These are phyloP conservation scores for maize (Zea mays) DNA, from an alignment of 176 grass and related monocot species.

Conservation along the genomic window DNA sequence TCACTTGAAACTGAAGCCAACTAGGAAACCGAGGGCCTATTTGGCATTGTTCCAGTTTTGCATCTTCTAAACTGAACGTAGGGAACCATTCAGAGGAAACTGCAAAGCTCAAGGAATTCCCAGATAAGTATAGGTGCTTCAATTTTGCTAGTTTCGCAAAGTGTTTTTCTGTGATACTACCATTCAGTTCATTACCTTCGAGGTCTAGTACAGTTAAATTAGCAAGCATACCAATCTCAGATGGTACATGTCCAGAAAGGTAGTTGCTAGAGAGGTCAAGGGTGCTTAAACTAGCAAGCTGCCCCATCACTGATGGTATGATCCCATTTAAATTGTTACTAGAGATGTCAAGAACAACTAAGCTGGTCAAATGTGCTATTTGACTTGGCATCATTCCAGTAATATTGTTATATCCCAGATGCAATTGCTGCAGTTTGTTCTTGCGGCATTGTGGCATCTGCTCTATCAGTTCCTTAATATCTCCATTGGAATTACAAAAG, in stretches of 20 bases:
- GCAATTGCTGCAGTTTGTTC: conserved; percentile 3
- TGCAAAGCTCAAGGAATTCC: not conserved
- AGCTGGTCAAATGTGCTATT: not conserved
- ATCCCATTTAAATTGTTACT: not conserved
- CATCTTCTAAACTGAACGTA: not conserved
- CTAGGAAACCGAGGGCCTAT: conserved; percentile 19
- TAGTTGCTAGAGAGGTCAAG: not conserved
- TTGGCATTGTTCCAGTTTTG: not conserved
- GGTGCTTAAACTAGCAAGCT: not conserved
- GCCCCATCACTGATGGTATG: not conserved
- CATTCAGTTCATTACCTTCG: not conserved
- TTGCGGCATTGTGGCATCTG: not conserved
- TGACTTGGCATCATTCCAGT: conserved; percentile 18
- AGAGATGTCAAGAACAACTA: conserved; percentile 18
- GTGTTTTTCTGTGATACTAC: not conserved
- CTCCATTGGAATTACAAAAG: not conserved
- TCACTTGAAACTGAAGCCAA: conserved; percentile 2
- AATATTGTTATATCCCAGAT: not conserved
- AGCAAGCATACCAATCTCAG: conserved; percentile 7
- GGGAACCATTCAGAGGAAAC: not conserved
- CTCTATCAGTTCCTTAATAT: conserved; percentile 3
- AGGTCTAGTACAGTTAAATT: not conserved
- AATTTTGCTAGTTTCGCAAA: not conserved
- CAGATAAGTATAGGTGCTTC: rapidly evolving
- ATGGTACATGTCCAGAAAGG: not conserved